Evolutionary conservation across 108 stramenopile species (phyloP).

Genomic region (Fragilaria radians): DNA sequence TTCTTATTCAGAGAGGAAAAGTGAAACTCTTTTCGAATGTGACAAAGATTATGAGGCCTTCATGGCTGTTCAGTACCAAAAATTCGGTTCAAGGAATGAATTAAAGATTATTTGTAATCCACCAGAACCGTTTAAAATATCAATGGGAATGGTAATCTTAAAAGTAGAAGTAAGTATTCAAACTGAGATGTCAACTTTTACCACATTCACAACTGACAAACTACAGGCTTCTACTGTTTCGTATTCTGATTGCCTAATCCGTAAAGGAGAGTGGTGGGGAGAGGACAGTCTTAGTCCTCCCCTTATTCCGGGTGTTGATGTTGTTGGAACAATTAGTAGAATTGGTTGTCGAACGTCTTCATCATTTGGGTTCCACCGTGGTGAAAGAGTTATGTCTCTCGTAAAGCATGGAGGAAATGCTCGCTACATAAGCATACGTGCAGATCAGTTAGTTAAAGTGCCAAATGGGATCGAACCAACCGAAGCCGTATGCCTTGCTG

Average conservation of each 20-base stretch:
- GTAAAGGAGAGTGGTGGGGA: conserved; percentile 31
- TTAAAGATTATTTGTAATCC: background rate
- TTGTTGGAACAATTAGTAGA: conserved; percentile 26
- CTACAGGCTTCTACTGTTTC: conserved; percentile 40
- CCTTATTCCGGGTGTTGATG: conserved; percentile 34
- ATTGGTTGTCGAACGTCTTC: conserved; percentile 4
- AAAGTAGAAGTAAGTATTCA: background rate
- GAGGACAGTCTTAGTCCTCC: conserved; percentile 20
- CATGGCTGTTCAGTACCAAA: background rate
- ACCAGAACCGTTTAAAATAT: background rate
- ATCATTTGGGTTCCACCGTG: conserved; percentile 14
- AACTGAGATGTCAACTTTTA: background rate
- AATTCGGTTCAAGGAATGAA: background rate
- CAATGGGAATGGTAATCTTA: background rate
- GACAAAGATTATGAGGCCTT: background rate
- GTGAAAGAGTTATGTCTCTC: conserved; percentile 52
- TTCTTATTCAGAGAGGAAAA: no score
- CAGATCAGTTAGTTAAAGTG: conserved; percentile 45
- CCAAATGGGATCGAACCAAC: conserved; percentile 31
- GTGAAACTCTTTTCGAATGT: no score
- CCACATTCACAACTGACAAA: background rate
- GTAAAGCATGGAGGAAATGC: conserved; percentile 50
- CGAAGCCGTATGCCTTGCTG: conserved; percentile 54
- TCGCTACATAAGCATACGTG: conserved; percentile 37
- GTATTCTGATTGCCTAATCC: conserved; percentile 31